Percentiles rank a stretch among this genome's conserved stretches.
Conservation (phyloP, 208 protist genomes). For the Acanthamoeba triangularis region DNA sequence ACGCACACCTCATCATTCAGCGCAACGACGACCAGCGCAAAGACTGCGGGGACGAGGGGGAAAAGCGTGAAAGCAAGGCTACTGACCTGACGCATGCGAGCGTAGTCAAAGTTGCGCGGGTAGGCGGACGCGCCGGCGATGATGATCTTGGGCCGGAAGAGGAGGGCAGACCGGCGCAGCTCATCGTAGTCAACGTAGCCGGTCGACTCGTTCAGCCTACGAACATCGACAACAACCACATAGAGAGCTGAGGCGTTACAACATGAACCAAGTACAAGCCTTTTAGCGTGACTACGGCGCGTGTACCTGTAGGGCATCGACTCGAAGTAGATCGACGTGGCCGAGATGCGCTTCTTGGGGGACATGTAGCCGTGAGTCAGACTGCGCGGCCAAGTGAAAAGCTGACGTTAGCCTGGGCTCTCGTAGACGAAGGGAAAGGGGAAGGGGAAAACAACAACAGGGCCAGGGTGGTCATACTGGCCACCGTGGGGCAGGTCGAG, state of each 20-base stretch:
- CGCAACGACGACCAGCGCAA: constrained; percentile 66
- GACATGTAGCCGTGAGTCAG: constrained; percentile 89
- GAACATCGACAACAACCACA: neutral
- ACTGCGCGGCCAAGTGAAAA: neutral
- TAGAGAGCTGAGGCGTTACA: neutral
- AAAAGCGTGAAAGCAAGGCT: neutral
- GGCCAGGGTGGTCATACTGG: constrained; percentile 72
- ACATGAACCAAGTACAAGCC: neutral
- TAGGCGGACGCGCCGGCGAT: constrained; percentile 89
- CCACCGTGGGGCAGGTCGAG: constrained; percentile 87
- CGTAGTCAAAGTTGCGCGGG: constrained; percentile 87
- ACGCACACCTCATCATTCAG: neutral
- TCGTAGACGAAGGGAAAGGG: neutral
- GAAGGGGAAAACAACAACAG: no score
- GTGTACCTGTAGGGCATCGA: constrained; percentile 83
- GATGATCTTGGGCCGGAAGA: constrained; percentile 88
- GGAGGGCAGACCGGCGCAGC: constrained; percentile 79
- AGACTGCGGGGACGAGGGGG: no score
- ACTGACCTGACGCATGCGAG: constrained; percentile 80
- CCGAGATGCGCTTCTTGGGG: constrained; percentile 86
- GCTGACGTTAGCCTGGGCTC: neutral
- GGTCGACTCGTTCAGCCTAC: constrained; percentile 81
- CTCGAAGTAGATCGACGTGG: constrained; percentile 89
- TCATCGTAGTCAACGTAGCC: constrained; percentile 89
- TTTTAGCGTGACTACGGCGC: constrained; percentile 70